These are phyloP conservation scores for Cephaloascus albidus DNA, from an alignment of 805 yeast species.

Conservation along the genomic window DNA sequence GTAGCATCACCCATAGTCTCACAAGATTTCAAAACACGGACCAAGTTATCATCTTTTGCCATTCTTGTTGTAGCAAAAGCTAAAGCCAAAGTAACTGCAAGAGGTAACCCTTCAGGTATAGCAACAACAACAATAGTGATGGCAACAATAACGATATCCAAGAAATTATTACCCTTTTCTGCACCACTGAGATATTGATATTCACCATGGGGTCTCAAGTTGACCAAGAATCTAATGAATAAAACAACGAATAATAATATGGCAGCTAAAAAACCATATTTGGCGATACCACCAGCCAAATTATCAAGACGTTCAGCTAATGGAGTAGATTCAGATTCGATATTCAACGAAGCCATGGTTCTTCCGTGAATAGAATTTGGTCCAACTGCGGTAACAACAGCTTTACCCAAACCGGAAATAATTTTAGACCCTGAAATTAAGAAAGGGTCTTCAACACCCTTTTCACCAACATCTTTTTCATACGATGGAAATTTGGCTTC, in stretches of 20 bases:
- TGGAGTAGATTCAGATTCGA: conserved; percentile 81
- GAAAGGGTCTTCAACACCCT: conserved; percentile 61
- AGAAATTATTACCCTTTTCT: conserved; percentile 73
- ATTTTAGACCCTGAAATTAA: conserved; percentile 88
- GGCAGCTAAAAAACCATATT: conserved; percentile 85
- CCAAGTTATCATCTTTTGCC: conserved; percentile 94
- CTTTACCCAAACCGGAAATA: conserved; percentile 78
- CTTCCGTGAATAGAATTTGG: conserved; percentile 83
- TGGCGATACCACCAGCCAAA: conserved; percentile 91
- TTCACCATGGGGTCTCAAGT: conserved; percentile 42
- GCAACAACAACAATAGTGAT: conserved; percentile 94
- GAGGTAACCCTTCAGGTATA: conserved; percentile 97
- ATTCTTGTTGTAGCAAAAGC: conserved; percentile 98
- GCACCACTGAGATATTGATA: conserved; percentile 43
- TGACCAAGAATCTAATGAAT: conserved; percentile 63
- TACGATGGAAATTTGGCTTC: conserved; percentile 13
- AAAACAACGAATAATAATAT: conserved; percentile 70
- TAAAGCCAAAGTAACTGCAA: conserved; percentile 92
- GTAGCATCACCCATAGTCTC: conserved; percentile 99
- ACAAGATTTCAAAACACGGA: conserved; percentile 87
- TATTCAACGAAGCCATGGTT: conserved; percentile 72
- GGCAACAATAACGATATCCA: conserved; percentile 83
- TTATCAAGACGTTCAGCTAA: conserved; percentile 72
- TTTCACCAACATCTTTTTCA: conserved; percentile 29
- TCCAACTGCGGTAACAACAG: conserved; percentile 87